A percentile compares a stretch with the other conserved stretches of the same genome.
These are phyloP conservation scores for Cordyceps cateniannulata DNA, from an alignment of 2,329 filamentous ascomycete genomes.

Conservation along the genomic window DNA sequence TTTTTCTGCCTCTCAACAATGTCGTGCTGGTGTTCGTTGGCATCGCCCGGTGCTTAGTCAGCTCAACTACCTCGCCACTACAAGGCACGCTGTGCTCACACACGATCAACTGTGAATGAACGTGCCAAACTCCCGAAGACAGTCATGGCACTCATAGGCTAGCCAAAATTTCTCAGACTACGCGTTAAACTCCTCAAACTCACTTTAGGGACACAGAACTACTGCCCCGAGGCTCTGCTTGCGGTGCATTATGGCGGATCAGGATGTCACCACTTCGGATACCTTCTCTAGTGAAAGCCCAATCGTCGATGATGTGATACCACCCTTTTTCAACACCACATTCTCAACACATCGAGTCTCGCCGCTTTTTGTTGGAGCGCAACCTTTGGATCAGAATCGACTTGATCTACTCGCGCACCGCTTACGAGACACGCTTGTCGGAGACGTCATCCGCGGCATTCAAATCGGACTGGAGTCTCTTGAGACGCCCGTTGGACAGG, in stretches of 20 bases:
- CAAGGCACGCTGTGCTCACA: neutral
- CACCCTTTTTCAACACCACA: conserved; percentile 51
- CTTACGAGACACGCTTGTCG: conserved; percentile 48
- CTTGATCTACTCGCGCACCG: conserved; percentile 39
- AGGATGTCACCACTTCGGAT: conserved; percentile 8
- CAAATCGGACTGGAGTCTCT: conserved; percentile 43
- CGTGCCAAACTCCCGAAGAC: neutral
- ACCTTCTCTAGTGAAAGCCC: conserved; percentile 10
- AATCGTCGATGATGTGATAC: conserved; percentile 18
- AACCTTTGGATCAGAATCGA: conserved; percentile 30
- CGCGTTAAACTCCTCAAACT: neutral
- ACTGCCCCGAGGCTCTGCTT: no score
- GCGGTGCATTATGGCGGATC: conserved; percentile 9
- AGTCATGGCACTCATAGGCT: neutral
- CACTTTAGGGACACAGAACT: neutral
- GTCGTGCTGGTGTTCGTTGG: neutral
- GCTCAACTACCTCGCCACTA: neutral
- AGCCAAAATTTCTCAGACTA: neutral
- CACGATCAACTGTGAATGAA: neutral
- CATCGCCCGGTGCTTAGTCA: conserved; percentile 5
- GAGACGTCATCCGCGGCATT: conserved; percentile 54
- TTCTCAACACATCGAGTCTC: conserved; percentile 52
- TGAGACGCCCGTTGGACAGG: conserved; percentile 32
- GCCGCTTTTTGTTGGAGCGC: conserved; percentile 42
- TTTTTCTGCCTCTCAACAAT: neutral